Evolutionary conservation across 441 rosid species (phyloP), one percentile per base, ranked within the genome.

Genomic region (Hura crepitans): DNA sequence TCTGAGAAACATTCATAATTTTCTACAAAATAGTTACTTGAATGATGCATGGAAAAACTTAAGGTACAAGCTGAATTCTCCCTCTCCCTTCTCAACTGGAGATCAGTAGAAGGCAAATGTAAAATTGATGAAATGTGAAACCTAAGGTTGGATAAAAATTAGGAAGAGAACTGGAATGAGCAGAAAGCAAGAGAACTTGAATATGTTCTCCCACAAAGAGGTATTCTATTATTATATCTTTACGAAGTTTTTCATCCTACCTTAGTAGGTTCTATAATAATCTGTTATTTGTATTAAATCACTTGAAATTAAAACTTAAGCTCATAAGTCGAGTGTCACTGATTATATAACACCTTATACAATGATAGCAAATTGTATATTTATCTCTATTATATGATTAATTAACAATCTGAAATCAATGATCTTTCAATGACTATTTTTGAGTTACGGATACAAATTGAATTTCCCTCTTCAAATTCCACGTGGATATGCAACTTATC

Each of bases 181-280:
- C 25, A 47, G 28, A 66, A 39, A 45, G 18, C 23, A 35, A 42
- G 20, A 46, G 49, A 28, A 58, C 27, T 14, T 58, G 18, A n/a
- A 69, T 28, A 7, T 30, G 12, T 22, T 0, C 27, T 51, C 60
- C n/a, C 30, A 27, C 33, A 25, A n/a, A 9, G 43, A 45, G 23
- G 23, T 25, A 46, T 9, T 47, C 23, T 27, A 12, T 22, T 23
- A 43, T 2, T 6, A 1, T 23, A 2, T 37, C 5, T 6, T 2
- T 46, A 15, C 46, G 28, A 39, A 45, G 70, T 51, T 33, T 25
- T 55, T 54, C 51, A 54, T 67, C 35, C 53, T 55, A 25, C 33
- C 11, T 55, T 13, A 14, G 56, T 20, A 51, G 22, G 28, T 51
- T 55, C 14, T 27, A 4, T 55, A 6, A 55, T 55, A 10, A 28